phyloP scores from a whole-genome alignment of 306 rosid genomes.

The Herpetospermum pedunculosum region DNA sequence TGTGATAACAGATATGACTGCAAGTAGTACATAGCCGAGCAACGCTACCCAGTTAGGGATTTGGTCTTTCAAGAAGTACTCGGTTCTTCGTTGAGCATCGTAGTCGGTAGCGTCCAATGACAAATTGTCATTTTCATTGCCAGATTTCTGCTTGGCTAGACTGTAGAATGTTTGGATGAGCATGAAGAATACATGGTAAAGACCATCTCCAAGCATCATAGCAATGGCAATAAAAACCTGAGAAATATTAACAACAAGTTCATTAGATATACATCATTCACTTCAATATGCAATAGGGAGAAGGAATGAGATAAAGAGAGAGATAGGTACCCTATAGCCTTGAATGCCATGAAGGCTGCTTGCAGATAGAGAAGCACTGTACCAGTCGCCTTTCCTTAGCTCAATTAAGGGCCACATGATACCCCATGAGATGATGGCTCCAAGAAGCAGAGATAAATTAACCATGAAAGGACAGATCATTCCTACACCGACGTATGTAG shows the following conservation, averaged over 20 bases:
- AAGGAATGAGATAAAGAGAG: background rate
- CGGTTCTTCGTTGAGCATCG: conserved; percentile 25
- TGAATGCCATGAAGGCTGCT: conserved; percentile 55
- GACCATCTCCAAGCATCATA: conserved; percentile 72
- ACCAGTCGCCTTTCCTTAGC: conserved; percentile 53
- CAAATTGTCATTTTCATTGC: background rate
- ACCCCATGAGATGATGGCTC: conserved; percentile 65
- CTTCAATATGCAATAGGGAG: background rate
- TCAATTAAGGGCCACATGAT: conserved; percentile 59
- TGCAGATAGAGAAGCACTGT: conserved; percentile 22
- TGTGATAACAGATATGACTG: conserved; percentile 24
- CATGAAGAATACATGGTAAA: conserved; percentile 53
- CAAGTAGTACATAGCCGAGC: conserved; percentile 33
- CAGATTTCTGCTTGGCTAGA: conserved; percentile 9
- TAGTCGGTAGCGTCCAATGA: conserved; percentile 3
- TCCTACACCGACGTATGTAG: conserved; percentile 68
- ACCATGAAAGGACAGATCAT: conserved; percentile 62
- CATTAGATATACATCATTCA: background rate
- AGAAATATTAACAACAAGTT: background rate
- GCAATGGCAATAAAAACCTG: conserved; percentile 55
- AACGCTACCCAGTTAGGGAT: conserved; percentile 41
- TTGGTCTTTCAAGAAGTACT: conserved; percentile 47
- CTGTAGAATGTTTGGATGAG: conserved; percentile 24
- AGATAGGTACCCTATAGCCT: conserved; percentile 45
- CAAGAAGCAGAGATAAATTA: conserved; percentile 47